Percentiles rank a stretch among this genome's conserved stretches.
phyloP scores from a whole-genome alignment of 352 stramenopile species.

The Globisporangium spinosum region DNA sequence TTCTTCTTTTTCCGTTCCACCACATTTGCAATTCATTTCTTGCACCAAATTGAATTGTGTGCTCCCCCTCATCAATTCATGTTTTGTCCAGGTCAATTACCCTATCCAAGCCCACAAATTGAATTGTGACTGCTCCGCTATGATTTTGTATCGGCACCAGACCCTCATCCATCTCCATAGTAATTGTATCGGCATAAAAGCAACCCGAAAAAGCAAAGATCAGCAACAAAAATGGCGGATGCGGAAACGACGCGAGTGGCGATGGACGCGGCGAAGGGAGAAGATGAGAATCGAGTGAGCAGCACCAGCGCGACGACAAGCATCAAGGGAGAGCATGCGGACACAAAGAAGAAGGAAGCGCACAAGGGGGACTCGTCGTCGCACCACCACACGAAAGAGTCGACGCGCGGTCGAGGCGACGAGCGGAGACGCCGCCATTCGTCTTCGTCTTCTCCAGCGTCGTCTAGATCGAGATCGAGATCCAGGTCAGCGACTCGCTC shows the following conservation, averaged over 20 bases:
- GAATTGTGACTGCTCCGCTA: not conserved
- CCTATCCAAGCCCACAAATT: not conserved
- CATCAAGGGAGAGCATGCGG: not conserved
- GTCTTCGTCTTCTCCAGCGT: not conserved
- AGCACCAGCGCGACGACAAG: not conserved
- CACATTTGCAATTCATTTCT: not conserved
- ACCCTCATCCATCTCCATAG: not conserved
- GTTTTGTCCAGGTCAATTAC: not conserved
- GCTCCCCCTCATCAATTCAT: not conserved
- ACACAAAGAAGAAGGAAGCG: not conserved
- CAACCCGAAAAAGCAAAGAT: not conserved
- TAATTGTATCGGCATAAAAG: not conserved
- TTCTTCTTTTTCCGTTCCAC: not conserved
- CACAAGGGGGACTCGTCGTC: not conserved
- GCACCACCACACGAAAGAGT: not conserved
- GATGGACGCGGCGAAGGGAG: not conserved
- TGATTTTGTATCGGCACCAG: not conserved
- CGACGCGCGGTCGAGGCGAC: not conserved
- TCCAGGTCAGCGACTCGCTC: conserved; percentile 27
- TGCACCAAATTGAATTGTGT: not conserved
- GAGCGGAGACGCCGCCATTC: not conserved
- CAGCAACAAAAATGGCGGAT: conserved; percentile 7
- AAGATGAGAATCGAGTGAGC: not conserved
- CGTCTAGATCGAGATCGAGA: conserved; percentile 13
- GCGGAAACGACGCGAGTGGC: conserved; percentile 2